Evolutionary conservation across 805 yeast genomes (phyloP), one percentile per base, ranked within the genome.

Genomic region (Suhomyces xylopsoci): DNA sequence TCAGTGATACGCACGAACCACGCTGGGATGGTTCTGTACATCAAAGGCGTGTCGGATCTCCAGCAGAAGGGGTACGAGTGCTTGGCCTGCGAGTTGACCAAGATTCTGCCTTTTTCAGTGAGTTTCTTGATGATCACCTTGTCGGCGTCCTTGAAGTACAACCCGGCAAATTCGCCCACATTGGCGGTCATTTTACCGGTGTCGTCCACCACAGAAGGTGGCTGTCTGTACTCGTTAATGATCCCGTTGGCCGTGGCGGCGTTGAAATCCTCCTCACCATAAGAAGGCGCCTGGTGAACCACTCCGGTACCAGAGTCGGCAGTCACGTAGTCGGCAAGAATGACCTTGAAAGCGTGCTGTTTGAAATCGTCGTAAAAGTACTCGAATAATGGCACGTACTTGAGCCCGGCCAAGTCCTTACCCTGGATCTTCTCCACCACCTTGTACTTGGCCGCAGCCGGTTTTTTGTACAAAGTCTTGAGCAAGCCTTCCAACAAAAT

Each of bases 21-120:
- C 32, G 98, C 93, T 49, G 99, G 99, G 60, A 94, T 97, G 38
- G 97, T 86, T 77, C 96, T 85, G 79, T 94, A 94, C 60, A 94
- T 73, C 69, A 94, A 83, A 51, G 99, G 99, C 28, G 99, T 94
- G 69, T 94, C 99, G 3, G 98, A 93, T 82, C 99, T 88, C 99
- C 99, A 94, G 79, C 99, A 94, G 87, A 94, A 94, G 64, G 99
- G 99, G 74, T 94, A 94, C 71, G 96, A 87, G 81, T 94, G 99
- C 76, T 85, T 85, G 60, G 92, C 80, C 79, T 94, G 98, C 43
- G 90, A 77, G 53, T 85, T 87, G 43, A 84, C 81, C 58, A 94
- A 77, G 36, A 94, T 61, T 59, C 86, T 81, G 49, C 96, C 98
- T 40, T 78, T 70, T 50, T 83, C 88, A 54, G 94, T 88, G 68